Percentiles rank a stretch among this genome's conserved stretches.
Conservation (phyloP, 2,329 filamentous ascomycete genomes). For the Exophiala sp. region DNA sequence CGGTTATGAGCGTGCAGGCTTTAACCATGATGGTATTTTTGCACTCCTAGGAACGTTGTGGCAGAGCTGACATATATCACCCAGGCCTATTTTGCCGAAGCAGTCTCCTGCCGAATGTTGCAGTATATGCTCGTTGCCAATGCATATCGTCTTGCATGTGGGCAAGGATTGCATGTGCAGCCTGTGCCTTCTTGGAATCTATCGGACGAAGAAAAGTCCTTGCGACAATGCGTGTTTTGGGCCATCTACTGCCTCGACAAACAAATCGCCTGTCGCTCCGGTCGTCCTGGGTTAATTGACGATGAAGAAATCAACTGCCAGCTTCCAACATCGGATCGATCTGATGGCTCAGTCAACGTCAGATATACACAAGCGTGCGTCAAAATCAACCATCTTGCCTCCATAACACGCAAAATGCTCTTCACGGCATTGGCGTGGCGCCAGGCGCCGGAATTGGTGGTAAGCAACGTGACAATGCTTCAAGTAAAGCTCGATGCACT, state of each 20-base stretch:
- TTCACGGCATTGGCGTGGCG: background rate
- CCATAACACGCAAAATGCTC: background rate
- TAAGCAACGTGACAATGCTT: background rate
- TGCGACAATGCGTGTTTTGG: slow-evolving; percentile 5
- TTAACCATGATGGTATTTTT: slow-evolving; percentile 6
- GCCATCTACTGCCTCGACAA: slow-evolving; percentile 5
- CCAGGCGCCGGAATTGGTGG: background rate
- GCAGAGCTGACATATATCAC: background rate
- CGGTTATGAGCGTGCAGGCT: slow-evolving; percentile 7
- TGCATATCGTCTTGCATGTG: slow-evolving; percentile 1
- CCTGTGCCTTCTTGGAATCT: slow-evolving; percentile 1
- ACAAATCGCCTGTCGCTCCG: slow-evolving; percentile 1
- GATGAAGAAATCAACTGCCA: slow-evolving; percentile 7
- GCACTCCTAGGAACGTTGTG: background rate
- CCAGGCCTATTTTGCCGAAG: slow-evolving; percentile 5
- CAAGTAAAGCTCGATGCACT: slow-evolving; percentile 2
- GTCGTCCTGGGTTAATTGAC: slow-evolving; percentile 2
- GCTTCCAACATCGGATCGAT: background rate
- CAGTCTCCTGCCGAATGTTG: background rate
- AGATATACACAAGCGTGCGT: background rate
- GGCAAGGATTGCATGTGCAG: slow-evolving; percentile 2
- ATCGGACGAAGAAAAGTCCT: background rate
- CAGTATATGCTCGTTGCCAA: slow-evolving; percentile 7
- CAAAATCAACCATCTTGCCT: slow-evolving; percentile 5
- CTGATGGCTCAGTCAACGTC: slow-evolving; percentile 1